Base-by-base conservation (phyloP, 1,284 basidiomycete genomes). In the Leucoagaricus sp. region DNA sequence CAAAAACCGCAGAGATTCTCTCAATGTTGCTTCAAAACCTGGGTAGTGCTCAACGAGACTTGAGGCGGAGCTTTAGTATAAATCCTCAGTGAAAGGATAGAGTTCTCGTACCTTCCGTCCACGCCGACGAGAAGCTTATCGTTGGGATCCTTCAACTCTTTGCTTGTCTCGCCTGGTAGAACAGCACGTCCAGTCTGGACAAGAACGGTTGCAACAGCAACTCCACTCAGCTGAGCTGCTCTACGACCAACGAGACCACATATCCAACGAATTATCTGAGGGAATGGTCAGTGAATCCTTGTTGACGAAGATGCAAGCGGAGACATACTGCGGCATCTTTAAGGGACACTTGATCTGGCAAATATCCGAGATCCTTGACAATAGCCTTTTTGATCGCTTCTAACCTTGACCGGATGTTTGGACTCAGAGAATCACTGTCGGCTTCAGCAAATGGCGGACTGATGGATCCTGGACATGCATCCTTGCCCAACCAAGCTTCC, bases 31-130 rank as follows among this genome's bases (percentile, higher is more conserved):
- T 67, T 94, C 85, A 72, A 93, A 99, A 69, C 84, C 81, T 5
- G 94, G 96, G 70, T 96, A 94, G 68, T 91, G 90, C 71, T 98
- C 91, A 61, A 94, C 89, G 65, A 99, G 79, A 72, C 93, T 94
- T 58, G 44, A 59, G 7, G 48, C 49, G 55, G 25, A 29, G 49
- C 26, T 31, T 29, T 31, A 31, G 25, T 48, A 28, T 41, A 42
- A 23, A 13, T 5, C 19, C 28, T 23, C 15, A 42, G 47, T 33
- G 21, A 45, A 36, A 40, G 19, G 26, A 33, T 40, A 10, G 47
- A 36, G 52, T 26, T n/a, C 23, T 9, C 75, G 49, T 63, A 88
- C 91, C 89, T 93, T 68, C 95, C 95, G 66, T 98, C 95, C 4
- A 97, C 85, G 52, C 96, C 95, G 45, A 97, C 84, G 44, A 84